A percentile compares a stretch with the other conserved stretches of the same genome.
These are phyloP conservation scores for Zangia roseola DNA, from an alignment of 768 basidiomycete species.

Conservation along the genomic window DNA sequence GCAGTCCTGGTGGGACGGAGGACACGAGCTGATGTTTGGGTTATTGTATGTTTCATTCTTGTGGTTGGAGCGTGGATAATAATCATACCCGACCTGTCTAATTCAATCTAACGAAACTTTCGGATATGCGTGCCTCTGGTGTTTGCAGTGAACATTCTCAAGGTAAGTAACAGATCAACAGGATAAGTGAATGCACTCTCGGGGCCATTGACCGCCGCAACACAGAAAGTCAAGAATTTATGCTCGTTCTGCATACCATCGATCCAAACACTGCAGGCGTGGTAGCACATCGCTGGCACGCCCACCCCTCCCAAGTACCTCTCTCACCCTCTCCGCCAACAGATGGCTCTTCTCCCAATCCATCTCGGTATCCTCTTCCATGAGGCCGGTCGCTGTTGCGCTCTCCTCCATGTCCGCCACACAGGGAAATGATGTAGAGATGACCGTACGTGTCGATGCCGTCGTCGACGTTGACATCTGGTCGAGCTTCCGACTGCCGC, in stretches of 20 bases:
- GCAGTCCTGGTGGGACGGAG: slow-evolving; percentile 36
- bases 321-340: slow-evolving; percentile 22
- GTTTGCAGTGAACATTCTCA: no score
- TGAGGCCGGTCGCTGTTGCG: background rate
- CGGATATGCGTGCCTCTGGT: no score
- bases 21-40: slow-evolving; percentile 32
- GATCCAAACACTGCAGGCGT: slow-evolving; percentile 23
- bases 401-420: background rate
- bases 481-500: background rate
- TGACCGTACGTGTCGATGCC: no score
- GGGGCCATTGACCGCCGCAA: no score
- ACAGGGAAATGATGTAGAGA: background rate
- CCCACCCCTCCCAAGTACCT: slow-evolving; percentile 19
- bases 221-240: no score
- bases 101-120: no score
- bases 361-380: slow-evolving; percentile 14
- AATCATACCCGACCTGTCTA: background rate
- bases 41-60: background rate
- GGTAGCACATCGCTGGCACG: slow-evolving; percentile 26
- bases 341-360: slow-evolving; percentile 29
- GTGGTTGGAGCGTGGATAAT: background rate
- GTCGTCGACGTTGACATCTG: background rate
- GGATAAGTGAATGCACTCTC: no score
- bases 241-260: slow-evolving; percentile 9
- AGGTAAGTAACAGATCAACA: no score